These are phyloP conservation scores for Globisporangium apiculatum DNA, from an alignment of 352 stramenopile genomes.

Conservation along the genomic window DNA sequence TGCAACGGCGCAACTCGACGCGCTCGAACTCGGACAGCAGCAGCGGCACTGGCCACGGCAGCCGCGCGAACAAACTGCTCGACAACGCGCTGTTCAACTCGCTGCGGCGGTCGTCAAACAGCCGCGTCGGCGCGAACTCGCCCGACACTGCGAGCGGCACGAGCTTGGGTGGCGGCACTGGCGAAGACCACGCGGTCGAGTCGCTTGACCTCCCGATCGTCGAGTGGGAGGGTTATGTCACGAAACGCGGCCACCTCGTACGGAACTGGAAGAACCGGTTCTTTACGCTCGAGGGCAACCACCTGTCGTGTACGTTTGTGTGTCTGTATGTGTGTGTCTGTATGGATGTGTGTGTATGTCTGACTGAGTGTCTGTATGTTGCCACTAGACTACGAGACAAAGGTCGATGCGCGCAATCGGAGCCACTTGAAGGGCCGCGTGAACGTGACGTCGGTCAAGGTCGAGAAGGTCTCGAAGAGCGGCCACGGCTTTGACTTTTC, in stretches of 20 bases:
- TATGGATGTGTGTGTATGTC: no score
- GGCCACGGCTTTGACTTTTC: conserved; percentile 79
- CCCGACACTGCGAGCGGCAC: conserved; percentile 2
- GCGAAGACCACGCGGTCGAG: conserved; percentile 59
- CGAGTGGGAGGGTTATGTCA: conserved; percentile 89
- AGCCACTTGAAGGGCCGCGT: conserved; percentile 82
- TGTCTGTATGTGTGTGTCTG: no score
- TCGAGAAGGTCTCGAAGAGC: conserved; percentile 74
- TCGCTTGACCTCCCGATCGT: conserved; percentile 81
- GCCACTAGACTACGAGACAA: conserved; percentile 75
- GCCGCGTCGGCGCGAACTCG: conserved; percentile 20
- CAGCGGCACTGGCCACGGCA: conserved; percentile 32
- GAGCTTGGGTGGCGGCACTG: conserved; percentile 2
- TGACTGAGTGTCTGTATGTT: not conserved
- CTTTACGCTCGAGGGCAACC: conserved; percentile 83
- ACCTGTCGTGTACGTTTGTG: conserved; percentile 59
- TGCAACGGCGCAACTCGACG: conserved; percentile 17
- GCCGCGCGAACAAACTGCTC: conserved; percentile 26
- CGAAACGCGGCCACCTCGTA: conserved; percentile 82
- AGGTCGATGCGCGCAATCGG: conserved; percentile 82
- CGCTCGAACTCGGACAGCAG: conserved; percentile 36
- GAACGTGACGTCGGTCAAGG: conserved; percentile 65
- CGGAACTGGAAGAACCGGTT: conserved; percentile 87
- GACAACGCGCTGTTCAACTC: conserved; percentile 46
- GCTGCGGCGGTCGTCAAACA: conserved; percentile 37